Conservation (phyloP, 306 rosid species). For the Acacia melanoxylon region DNA sequence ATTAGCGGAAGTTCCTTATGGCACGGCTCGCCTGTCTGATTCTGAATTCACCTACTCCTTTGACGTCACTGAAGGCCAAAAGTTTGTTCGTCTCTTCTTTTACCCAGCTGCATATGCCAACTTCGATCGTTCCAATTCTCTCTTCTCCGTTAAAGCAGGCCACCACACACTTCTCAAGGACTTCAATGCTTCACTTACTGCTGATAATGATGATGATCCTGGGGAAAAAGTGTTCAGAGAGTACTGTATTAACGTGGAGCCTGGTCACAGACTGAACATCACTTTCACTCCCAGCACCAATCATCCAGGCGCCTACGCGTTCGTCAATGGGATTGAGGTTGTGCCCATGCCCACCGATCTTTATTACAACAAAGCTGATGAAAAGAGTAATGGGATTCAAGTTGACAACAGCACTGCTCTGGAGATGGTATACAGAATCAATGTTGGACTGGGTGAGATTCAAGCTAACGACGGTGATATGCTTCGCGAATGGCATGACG, state of each 20-base stretch:
- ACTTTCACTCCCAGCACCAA: conserved; percentile 37
- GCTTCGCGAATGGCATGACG: conserved; percentile 1
- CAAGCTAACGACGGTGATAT: background rate
- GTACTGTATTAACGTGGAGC: conserved; percentile 24
- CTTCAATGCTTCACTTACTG: conserved; percentile 37
- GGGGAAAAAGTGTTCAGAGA: conserved; percentile 3
- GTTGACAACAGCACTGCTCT: background rate
- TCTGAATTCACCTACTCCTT: conserved; percentile 26
- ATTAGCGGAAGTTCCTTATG: background rate
- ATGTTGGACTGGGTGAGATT: conserved; percentile 7
- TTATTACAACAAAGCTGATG: conserved; percentile 24
- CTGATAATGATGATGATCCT: background rate
- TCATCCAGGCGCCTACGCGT: conserved; percentile 35
- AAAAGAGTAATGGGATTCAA: background rate
- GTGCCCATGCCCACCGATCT: conserved; percentile 51
- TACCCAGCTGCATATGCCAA: background rate
- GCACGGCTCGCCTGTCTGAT: conserved; percentile 2
- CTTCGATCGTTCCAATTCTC: conserved; percentile 13
- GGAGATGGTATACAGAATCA: conserved; percentile 14
- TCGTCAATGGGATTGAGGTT: conserved; percentile 59
- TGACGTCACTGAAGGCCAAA: conserved; percentile 34
- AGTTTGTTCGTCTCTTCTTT: conserved; percentile 48
- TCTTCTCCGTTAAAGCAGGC: conserved; percentile 47
- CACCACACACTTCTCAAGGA: conserved; percentile 39
- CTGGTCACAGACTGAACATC: conserved; percentile 24